These are phyloP conservation scores for Umbelopsis ramanniana DNA, from an alignment of 192 early-diverging fungal species.

Conservation along the genomic window DNA sequence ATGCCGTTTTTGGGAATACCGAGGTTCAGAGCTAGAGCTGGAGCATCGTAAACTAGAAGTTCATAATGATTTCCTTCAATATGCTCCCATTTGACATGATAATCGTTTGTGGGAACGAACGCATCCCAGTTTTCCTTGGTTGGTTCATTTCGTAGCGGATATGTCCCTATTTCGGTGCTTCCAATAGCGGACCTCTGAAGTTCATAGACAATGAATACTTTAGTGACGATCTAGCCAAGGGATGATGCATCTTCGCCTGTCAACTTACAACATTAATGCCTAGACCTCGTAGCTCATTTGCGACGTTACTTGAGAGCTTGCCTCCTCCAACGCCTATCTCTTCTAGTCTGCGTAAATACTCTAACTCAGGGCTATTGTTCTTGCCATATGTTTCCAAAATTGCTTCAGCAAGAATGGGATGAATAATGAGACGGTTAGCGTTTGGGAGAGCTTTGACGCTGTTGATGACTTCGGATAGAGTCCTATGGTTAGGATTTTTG, in stretches of 20 bases:
- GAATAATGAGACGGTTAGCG: background rate
- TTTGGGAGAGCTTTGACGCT: background rate
- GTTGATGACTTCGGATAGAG: background rate
- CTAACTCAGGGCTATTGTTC: background rate
- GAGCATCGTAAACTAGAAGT: background rate
- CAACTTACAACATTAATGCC: constrained; percentile 5
- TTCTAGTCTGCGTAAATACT: background rate
- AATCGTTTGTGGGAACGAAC: background rate
- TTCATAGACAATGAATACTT: background rate
- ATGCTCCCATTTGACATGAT: background rate
- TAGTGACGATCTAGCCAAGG: background rate
- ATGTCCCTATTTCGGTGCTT: background rate
- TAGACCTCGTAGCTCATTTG: background rate
- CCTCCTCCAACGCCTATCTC: background rate
- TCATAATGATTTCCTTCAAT: constrained; percentile 13
- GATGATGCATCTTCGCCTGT: background rate
- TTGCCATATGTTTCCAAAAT: background rate
- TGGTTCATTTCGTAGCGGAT: background rate
- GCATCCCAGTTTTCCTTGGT: constrained; percentile 1
- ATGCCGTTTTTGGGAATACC: background rate
- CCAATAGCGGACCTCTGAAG: background rate
- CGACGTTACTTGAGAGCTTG: background rate
- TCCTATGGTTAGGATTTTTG: constrained; percentile 4
- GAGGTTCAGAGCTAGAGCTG: background rate
- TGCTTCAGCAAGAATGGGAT: constrained; percentile 3